Evolutionary conservation across 2,329 filamentous ascomycete species (phyloP).

Genomic region (Ophiobolus disseminans): DNA sequence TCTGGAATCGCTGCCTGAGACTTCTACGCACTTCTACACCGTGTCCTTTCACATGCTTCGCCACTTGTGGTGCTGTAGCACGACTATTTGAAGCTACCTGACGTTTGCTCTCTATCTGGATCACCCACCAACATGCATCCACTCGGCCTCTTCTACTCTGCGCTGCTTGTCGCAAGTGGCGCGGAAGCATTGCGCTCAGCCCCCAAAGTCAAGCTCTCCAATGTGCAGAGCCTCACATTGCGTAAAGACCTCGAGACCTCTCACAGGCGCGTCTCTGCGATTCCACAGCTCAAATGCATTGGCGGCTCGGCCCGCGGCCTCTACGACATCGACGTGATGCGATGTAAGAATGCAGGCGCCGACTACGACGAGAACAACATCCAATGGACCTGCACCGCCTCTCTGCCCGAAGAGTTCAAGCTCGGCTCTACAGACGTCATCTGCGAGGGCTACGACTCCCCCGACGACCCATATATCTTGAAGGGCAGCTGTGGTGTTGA

Average conservation of each 20-base stretch:
- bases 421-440: slow-evolving; percentile 87
- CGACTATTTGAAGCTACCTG: not conserved
- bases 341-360: slow-evolving; percentile 84
- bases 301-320: slow-evolving; percentile 68
- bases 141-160: slow-evolving; percentile 38
- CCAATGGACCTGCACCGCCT: slow-evolving; percentile 87
- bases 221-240: slow-evolving; percentile 80
- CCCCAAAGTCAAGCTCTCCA: slow-evolving; percentile 66
- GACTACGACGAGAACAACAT: slow-evolving; percentile 84
- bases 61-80: slow-evolving; percentile 21
- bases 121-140: slow-evolving; percentile 35
- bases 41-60: slow-evolving; percentile 35
- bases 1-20: slow-evolving; percentile 23
- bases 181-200: slow-evolving; percentile 43
- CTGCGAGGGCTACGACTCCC: slow-evolving; percentile 83
- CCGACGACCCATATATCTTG: slow-evolving; percentile 84
- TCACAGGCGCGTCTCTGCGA: slow-evolving; percentile 75
- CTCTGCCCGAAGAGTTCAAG: slow-evolving; percentile 68
- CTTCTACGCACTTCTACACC: slow-evolving; percentile 17
- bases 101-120: not conserved
- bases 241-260: slow-evolving; percentile 72
- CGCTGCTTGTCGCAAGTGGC: slow-evolving; percentile 40
- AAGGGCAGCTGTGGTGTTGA: slow-evolving; percentile 93
- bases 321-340: slow-evolving; percentile 80
- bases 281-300: slow-evolving; percentile 79